These are phyloP conservation scores for Arabidopsis hybrid DNA, from an alignment of 441 rosid genomes.

Conservation along the genomic window DNA sequence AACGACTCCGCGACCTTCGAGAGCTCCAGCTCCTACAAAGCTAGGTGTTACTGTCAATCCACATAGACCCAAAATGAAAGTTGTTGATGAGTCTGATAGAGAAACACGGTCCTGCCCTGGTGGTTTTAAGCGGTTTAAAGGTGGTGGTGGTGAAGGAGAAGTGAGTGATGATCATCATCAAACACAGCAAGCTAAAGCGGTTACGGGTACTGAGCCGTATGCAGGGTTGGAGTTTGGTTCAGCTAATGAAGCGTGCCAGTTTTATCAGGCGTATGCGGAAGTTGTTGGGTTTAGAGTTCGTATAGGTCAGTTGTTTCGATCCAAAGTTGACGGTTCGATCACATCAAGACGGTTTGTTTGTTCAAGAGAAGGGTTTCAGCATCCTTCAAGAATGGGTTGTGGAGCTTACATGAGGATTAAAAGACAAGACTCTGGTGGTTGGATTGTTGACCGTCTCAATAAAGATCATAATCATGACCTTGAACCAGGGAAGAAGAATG, in stretches of 20 bases:
- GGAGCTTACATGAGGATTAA: conserved; percentile 95
- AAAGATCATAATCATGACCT: conserved; percentile 84
- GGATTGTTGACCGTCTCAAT: conserved; percentile 84
- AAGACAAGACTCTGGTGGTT: conserved; percentile 76
- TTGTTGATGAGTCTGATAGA: conserved; percentile 55
- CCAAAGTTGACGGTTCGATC: conserved; percentile 80
- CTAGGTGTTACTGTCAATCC: conserved; percentile 49
- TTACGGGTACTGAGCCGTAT: conserved; percentile 54
- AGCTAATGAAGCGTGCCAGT: conserved; percentile 79
- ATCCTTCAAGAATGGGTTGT: conserved; percentile 92
- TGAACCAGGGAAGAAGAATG: conserved; percentile 50
- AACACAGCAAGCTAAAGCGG: conserved; percentile 28
- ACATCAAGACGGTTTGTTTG: conserved; percentile 91
- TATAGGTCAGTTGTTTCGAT: conserved; percentile 89
- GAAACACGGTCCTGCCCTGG: conserved; percentile 51
- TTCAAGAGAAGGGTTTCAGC: conserved; percentile 95
- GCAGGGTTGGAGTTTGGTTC: conserved; percentile 70
- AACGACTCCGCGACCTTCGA: conserved; percentile 38
- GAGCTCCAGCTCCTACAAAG: conserved; percentile 51
- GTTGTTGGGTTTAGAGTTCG: conserved; percentile 77
- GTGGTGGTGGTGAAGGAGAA: conserved; percentile 35
- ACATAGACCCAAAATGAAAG: conserved; percentile 58
- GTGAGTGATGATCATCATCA: conserved; percentile 46
- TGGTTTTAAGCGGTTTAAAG: conserved; percentile 61
- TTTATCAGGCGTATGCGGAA: conserved; percentile 70